Evolutionary conservation across 164 flowering plant genomes (phyloP).

Genomic region (Sedum album): DNA sequence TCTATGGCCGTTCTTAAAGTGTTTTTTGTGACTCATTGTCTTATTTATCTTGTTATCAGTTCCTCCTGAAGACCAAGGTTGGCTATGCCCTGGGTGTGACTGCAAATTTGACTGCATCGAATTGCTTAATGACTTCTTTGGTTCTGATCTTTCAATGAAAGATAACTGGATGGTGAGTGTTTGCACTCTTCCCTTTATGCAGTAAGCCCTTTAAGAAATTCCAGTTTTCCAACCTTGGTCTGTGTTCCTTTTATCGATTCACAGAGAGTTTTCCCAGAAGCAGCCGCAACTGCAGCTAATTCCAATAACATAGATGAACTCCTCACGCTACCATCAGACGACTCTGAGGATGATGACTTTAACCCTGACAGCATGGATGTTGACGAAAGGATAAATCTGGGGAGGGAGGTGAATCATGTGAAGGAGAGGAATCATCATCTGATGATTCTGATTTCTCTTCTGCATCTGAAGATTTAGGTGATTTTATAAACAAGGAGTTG

Average conservation of each 20-base stretch:
- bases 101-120: conserved; percentile 83
- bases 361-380: conserved; percentile 51
- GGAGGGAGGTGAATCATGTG: background rate
- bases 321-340: conserved; percentile 66
- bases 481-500: conserved; percentile 7
- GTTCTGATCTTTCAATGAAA: conserved; percentile 41
- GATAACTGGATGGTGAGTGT: conserved; percentile 83
- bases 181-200: background rate
- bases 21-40: conserved; percentile 5
- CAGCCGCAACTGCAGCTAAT: conserved; percentile 40
- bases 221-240: conserved; percentile 6
- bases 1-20: background rate
- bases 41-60: conserved; percentile 33
- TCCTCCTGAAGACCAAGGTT: conserved; percentile 89
- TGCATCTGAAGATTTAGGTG: conserved; percentile 41
- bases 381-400: conserved; percentile 17
- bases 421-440: conserved; percentile 49
- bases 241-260: conserved; percentile 6
- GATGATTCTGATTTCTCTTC: conserved; percentile 56
- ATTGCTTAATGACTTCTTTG: conserved; percentile 62
- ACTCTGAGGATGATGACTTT: conserved; percentile 80
- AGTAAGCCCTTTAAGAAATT: background rate
- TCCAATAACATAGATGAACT: conserved; percentile 35
- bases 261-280: conserved; percentile 92
- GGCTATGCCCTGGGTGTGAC: conserved; percentile 98